A percentile compares a stretch with the other conserved stretches of the same genome.
phyloP scores from a whole-genome alignment of 2,329 filamentous ascomycete species.

The Aspergillus sp. region DNA sequence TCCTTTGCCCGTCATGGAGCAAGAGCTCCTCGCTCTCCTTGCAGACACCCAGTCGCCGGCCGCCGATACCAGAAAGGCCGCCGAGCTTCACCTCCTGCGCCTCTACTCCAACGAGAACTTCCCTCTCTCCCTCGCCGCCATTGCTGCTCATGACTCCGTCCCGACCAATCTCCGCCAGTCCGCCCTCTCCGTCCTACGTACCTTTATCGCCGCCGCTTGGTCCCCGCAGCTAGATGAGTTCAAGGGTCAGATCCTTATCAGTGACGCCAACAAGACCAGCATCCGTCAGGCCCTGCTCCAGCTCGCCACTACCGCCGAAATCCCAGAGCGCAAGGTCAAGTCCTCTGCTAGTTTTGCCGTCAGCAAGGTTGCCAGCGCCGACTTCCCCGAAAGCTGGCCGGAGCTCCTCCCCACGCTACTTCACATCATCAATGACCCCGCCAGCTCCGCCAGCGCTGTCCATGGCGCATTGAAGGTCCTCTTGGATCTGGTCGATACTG shows the following conservation, averaged over 20 bases:
- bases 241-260: conserved; percentile 62
- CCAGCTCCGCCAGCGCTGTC: conserved; percentile 71
- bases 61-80: conserved; percentile 74
- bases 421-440: conserved; percentile 61
- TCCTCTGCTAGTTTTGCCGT: conserved; percentile 82
- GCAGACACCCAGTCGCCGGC: conserved; percentile 76
- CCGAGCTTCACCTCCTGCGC: conserved; percentile 75
- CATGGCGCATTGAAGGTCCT: conserved; percentile 88
- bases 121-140: conserved; percentile 71
- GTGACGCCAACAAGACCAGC: conserved; percentile 67
- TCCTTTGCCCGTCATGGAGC: conserved; percentile 62
- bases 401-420: conserved; percentile 76
- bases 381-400: conserved; percentile 97
- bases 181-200: conserved; percentile 72
- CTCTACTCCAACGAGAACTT: conserved; percentile 67
- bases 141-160: conserved; percentile 72
- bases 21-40: conserved; percentile 84
- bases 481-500: conserved; percentile 85
- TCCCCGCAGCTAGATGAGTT: conserved; percentile 69
- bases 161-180: conserved; percentile 74
- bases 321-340: conserved; percentile 78
- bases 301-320: conserved; percentile 66
- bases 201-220: conserved; percentile 83
- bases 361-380: conserved; percentile 87
- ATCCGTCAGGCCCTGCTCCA: conserved; percentile 72